Base-by-base conservation (phyloP, 306 rosid species). In the Cicer cuneatum region DNA sequence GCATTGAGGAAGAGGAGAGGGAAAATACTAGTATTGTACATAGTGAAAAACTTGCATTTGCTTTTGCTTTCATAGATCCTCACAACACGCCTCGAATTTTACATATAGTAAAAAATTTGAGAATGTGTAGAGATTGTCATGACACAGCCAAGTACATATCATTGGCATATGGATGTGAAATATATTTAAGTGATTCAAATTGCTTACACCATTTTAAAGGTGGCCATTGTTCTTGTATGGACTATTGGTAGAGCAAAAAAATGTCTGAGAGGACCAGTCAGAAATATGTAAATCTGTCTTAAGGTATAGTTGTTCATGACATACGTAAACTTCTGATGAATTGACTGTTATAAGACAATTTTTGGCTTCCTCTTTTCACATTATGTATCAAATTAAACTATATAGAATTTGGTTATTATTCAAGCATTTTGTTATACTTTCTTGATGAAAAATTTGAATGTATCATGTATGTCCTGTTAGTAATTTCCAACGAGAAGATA, bases 151-250 rank as follows among this genome's bases (percentile, higher is more conserved):
- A 90, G 38, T 86, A 88, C 79, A 48, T 90, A 80, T 87, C 98
- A 1, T 43, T 51, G 89, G 86, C 91, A 73, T 82, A 82, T 80
- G 90, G 84, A 42, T 83, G 96, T 75, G 95, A 94, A 69, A 90
- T 94, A 84, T 90, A 88, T 70, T 62, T 92, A 71, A 87, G 66
- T 33, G 93, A 87, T 77, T 78, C 90, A 4, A 83, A 66, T 82
- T 88, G 93, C 74, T 86, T 90, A 38, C 99, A 94, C 83, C 91
- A 90, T 85, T 91, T 94, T 69, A 83, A 86, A 64, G 83, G 88
- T 13, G 99, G 97, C 9, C 85, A 71, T 53, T 94, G 99, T 85
- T 94, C 98, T 79, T 91, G 99, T 83, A 80, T 79, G 60, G 96
- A 94, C 82, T 94, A 90, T 72, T 94, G 99, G 99, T 92, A 92